A percentile compares a stretch with the other conserved stretches of the same genome.
Conservation (phyloP, 2,329 filamentous ascomycete genomes). For the Xylariaceae sp. region DNA sequence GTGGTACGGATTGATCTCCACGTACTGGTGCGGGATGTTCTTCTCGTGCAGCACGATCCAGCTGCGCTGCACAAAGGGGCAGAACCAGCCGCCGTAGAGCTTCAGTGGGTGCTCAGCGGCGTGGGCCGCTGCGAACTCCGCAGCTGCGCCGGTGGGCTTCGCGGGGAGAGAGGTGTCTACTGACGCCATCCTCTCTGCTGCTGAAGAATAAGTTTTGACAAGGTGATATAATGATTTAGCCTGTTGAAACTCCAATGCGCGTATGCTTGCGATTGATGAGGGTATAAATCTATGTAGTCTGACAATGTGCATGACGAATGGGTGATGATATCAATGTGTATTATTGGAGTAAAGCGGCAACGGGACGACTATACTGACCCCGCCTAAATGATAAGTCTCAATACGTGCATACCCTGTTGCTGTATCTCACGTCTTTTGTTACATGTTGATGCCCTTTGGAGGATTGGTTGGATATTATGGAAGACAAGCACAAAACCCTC, state of each 20-base stretch:
- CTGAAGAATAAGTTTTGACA: background rate
- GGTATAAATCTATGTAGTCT: background rate
- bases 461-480: too few species aligned
- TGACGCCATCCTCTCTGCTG: conserved; percentile 30
- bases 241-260: background rate
- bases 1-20: conserved; percentile 79
- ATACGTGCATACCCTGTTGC: too few species aligned
- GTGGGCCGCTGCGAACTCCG: conserved; percentile 53
- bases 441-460: too few species aligned
- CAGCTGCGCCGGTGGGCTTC: conserved; percentile 56
- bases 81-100: conserved; percentile 80
- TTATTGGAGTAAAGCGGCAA: background rate
- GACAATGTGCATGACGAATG: background rate
- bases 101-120: conserved; percentile 59
- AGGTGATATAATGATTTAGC: background rate
- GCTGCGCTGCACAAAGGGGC: conserved; percentile 70
- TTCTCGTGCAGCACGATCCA: conserved; percentile 80
- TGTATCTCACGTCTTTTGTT: too few species aligned
- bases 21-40: conserved; percentile 73
- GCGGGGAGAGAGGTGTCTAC: conserved; percentile 57
- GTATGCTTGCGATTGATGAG: background rate
- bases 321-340: conserved; percentile 17
- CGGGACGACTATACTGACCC: background rate
- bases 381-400: too few species aligned
- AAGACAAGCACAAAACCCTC: too few species aligned